A percentile compares a stretch with the other conserved stretches of the same genome.
Evolutionary conservation across 1,284 basidiomycete species (phyloP).

Genomic region (Peniophora sp.): DNA sequence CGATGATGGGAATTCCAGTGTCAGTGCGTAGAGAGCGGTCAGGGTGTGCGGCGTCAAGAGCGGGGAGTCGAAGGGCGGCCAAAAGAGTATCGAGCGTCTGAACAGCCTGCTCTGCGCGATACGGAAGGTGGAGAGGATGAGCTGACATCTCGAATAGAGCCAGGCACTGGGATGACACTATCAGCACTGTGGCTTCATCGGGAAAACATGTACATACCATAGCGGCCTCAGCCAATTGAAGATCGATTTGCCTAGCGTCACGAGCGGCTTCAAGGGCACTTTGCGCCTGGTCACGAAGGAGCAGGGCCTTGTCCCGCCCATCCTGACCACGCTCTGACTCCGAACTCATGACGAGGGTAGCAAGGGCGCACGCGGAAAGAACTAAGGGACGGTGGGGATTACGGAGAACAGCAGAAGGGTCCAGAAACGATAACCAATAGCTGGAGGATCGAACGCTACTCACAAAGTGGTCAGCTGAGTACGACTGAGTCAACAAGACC

Average conservation of each 20-base stretch:
- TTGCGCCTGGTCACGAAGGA: constrained; percentile 49
- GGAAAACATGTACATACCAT: constrained; percentile 36
- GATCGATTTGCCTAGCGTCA: constrained; percentile 45
- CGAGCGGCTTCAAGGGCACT: constrained; percentile 43
- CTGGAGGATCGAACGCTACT: constrained; percentile 39
- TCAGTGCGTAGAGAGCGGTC: constrained; percentile 41
- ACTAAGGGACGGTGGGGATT: constrained; percentile 60
- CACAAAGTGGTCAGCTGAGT: not conserved
- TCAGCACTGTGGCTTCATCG: not conserved
- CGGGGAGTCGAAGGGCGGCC: constrained; percentile 42
- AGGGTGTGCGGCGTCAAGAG: constrained; percentile 46
- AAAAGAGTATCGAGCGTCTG: constrained; percentile 57
- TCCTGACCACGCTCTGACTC: constrained; percentile 44
- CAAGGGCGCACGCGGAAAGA: constrained; percentile 58
- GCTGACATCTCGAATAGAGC: constrained; percentile 68
- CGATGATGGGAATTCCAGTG: constrained; percentile 40
- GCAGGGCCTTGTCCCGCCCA: constrained; percentile 45
- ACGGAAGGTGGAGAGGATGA: constrained; percentile 53
- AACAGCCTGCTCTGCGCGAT: constrained; percentile 45
- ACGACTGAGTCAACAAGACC: constrained; percentile 1
- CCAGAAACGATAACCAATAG: constrained; percentile 61
- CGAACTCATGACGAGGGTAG: constrained; percentile 68
- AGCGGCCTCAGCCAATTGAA: constrained; percentile 64
- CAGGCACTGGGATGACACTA: constrained; percentile 41
- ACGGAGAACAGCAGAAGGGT: constrained; percentile 44